Evolutionary conservation across 345 rosid species (phyloP), one percentile per base, ranked within the genome.

Genomic region (Gossypium longicalyx): DNA sequence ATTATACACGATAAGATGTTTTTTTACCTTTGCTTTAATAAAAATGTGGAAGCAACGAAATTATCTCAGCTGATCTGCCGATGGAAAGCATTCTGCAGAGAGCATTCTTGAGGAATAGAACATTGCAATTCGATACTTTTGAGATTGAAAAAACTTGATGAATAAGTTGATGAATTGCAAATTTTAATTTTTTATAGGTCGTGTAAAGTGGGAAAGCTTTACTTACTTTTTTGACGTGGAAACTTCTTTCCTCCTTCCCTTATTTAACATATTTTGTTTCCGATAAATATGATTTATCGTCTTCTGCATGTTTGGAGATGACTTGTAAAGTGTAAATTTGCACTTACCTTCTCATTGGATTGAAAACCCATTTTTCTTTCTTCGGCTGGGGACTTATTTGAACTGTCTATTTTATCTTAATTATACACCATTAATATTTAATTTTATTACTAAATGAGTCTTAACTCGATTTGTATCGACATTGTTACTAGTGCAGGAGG

Each of bases 171-270:
- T 27, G 72, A 27, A 51, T 12, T 69, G 38, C 43, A 60, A 5
- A 60, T 59, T 58, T 20, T 20, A 57, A 34, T 10, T 23, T 11
- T 51, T 19, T 67, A 51, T 69, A 69, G 59, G 25, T 17, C 25
- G 3, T 9, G 23, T 7, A 34, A 70, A 70, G 3, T 9, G 23
- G 13, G 12, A 70, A 70, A 47, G 12, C 23, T 27, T 51, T 8
- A 9, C 1, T 34, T 10, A 1, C 20, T 52, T 29, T 52, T 69
- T 51, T 51, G 4, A 52, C 47, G 1, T n/a, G 73, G 73, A 52
- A 70, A 29, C n/a, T 70, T 70, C 73, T 70, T 29, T 70, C 47
- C 17, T 10, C 47, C 61, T 70, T 70, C 61, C 61, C 23, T 41
- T 17, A 17, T 52, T 70, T 70, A 25, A 70, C 73, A 52, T 52